Base-by-base conservation (phyloP, 1,139 yeast species). In the Lodderomyces margitis region DNA sequence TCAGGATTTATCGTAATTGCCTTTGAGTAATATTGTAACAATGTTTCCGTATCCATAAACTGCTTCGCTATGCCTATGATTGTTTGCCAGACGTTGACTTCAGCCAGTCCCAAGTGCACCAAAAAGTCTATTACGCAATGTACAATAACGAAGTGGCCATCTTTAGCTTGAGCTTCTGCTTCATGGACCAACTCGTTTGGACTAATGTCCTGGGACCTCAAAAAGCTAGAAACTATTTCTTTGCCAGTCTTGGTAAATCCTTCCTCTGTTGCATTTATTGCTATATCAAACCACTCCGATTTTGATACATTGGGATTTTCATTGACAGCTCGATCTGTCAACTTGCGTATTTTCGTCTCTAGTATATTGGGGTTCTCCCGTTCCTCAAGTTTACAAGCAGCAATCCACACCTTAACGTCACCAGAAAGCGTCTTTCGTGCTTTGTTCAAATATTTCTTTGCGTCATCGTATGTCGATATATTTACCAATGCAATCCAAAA, bases 341-440 rank as follows among this genome's bases (percentile, higher is more conserved):
- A 53, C 46, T 73, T 74, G 1, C 50, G 49, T 5, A 74, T 52
- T 42, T 73, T 73, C 19, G 66, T 63, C 6, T 59, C 65, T 2
- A 70, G 61, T 0, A 61, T 54, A 0, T 45, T 41, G 1, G 58
- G 56, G 31, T 61, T 56, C 33, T 66, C 70, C 40, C 75, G 68
- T 54, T 87, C 95, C 59, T 88, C 95, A 12, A 88, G 57, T 46
- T 81, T 76, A 1, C 81, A 75, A 1, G 89, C 91, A 0, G 83
- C 70, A 1, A 87, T 62, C 94, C 95, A 87, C 1, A 88, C 71
- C 21, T 72, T 70, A 36, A 71, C 62, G n/a, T 80, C 74, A 4
- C 70, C 64, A 4, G 75, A 70, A 16, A 84, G 57, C 0, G 62
- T 59, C 46, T 78, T 78, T 46, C 87, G 66, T 0, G 95, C 95